These are phyloP conservation scores for Myrica gale DNA, from an alignment of 306 rosid species.

Conservation along the genomic window DNA sequence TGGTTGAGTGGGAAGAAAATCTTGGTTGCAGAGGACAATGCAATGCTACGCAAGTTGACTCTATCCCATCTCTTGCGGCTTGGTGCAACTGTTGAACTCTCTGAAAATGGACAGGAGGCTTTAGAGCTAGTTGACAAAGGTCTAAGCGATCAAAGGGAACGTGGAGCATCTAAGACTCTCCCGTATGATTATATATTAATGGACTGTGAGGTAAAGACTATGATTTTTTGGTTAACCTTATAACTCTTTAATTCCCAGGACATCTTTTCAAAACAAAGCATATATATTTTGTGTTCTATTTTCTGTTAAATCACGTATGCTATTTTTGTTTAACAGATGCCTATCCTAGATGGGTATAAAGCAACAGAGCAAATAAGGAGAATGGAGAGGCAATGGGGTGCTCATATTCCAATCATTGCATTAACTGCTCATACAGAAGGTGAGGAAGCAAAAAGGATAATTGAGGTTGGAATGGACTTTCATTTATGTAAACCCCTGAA, in stretches of 20 bases:
- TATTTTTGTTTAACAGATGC: constrained; percentile 51
- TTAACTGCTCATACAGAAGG: constrained; percentile 51
- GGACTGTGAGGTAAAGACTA: constrained; percentile 67
- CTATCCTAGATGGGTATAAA: constrained; percentile 61
- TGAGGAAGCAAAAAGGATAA: constrained; percentile 33
- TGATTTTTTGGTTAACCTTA: background rate
- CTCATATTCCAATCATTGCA: constrained; percentile 68
- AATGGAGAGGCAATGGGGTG: constrained; percentile 47
- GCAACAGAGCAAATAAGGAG: constrained; percentile 57
- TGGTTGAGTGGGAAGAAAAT: constrained; percentile 56
- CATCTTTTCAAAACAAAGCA: background rate
- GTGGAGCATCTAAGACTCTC: constrained; percentile 21
- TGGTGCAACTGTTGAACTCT: constrained; percentile 53
- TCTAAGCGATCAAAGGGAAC: constrained; percentile 23
- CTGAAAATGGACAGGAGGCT: constrained; percentile 63
- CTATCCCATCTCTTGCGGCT: constrained; percentile 22
- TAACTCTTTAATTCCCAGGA: too few relatives aligned
- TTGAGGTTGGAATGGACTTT: constrained; percentile 61
- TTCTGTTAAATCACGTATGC: too few relatives aligned
- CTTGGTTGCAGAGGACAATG: background rate
- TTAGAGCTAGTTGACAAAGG: constrained; percentile 39
- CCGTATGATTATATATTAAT: constrained; percentile 73
- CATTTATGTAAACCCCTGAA: constrained; percentile 56
- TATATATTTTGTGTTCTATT: too few relatives aligned
- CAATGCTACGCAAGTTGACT: constrained; percentile 33